These are phyloP conservation scores for Fusarium albosuccineum DNA, from an alignment of 2,329 filamentous ascomycete species.

Conservation along the genomic window DNA sequence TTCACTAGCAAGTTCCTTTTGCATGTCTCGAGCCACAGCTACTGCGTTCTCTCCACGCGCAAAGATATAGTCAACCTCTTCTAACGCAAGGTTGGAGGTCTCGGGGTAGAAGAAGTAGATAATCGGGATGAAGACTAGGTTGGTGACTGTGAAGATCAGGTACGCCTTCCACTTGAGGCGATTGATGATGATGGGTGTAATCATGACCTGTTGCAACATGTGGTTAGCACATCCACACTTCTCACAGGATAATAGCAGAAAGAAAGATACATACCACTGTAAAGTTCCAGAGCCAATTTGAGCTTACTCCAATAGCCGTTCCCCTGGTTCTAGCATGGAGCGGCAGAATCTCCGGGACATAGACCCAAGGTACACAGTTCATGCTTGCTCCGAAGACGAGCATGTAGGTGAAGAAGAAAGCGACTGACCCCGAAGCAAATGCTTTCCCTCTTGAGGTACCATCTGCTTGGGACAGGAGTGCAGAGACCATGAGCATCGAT, in stretches of 20 bases:
- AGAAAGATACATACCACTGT: slow-evolving; percentile 11
- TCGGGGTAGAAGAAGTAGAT: slow-evolving; percentile 65
- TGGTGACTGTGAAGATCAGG: slow-evolving; percentile 64
- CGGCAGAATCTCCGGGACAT: slow-evolving; percentile 40
- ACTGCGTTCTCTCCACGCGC: slow-evolving; percentile 21
- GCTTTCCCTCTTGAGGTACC: slow-evolving; percentile 8
- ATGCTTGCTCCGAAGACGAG: slow-evolving; percentile 37
- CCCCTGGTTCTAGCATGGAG: slow-evolving; percentile 34
- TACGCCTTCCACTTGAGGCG: slow-evolving; percentile 64
- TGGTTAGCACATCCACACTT: background rate
- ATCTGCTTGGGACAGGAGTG: slow-evolving; percentile 27
- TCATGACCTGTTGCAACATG: slow-evolving; percentile 57
- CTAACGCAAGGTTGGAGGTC: slow-evolving; percentile 61
- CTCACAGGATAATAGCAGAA: background rate
- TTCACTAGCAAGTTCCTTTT: slow-evolving; percentile 19
- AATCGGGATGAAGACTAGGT: slow-evolving; percentile 58
- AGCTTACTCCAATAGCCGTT: slow-evolving; percentile 42
- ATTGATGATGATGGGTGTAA: slow-evolving; percentile 63
- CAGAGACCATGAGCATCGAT: slow-evolving; percentile 36
- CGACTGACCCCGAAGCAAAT: slow-evolving; percentile 27
- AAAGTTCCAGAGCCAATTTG: slow-evolving; percentile 19
- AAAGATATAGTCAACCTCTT: slow-evolving; percentile 62
- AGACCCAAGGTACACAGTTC: slow-evolving; percentile 45
- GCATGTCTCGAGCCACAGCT: slow-evolving; percentile 21
- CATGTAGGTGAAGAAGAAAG: slow-evolving; percentile 41